A percentile compares a stretch with the other conserved stretches of the same genome.
These are phyloP conservation scores for Saccharomyces jurei DNA, from an alignment of 805 yeast genomes.

Conservation along the genomic window DNA sequence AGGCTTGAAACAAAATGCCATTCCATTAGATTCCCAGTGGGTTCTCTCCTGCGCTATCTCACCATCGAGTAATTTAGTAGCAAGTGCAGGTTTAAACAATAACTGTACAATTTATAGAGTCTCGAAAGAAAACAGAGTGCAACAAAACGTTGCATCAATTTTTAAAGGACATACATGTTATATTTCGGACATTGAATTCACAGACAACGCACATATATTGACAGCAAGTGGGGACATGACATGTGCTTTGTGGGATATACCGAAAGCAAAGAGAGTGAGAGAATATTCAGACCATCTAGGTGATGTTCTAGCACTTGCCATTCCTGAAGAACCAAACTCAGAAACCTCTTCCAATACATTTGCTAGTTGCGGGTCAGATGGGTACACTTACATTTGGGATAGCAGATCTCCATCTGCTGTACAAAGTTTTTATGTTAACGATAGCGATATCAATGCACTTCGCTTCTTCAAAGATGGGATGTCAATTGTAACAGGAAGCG, in stretches of 20 bases:
- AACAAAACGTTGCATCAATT: slow-evolving; percentile 40
- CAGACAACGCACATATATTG: slow-evolving; percentile 46
- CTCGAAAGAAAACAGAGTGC: slow-evolving; percentile 28
- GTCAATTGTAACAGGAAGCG: slow-evolving; percentile 67
- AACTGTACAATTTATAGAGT: slow-evolving; percentile 61
- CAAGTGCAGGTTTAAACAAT: slow-evolving; percentile 79
- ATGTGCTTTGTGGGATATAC: slow-evolving; percentile 71
- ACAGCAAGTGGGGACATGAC: slow-evolving; percentile 83
- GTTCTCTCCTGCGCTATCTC: slow-evolving; percentile 68
- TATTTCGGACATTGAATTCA: slow-evolving; percentile 64
- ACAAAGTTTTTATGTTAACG: slow-evolving; percentile 46
- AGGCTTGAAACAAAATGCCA: slow-evolving; percentile 62
- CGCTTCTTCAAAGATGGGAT: slow-evolving; percentile 63
- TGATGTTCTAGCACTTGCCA: slow-evolving; percentile 51
- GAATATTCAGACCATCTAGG: slow-evolving; percentile 63
- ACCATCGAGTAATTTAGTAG: slow-evolving; percentile 57
- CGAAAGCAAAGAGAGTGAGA: slow-evolving; percentile 44
- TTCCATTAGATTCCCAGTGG: slow-evolving; percentile 70
- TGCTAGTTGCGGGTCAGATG: slow-evolving; percentile 62
- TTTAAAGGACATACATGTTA: slow-evolving; percentile 81
- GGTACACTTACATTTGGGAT: slow-evolving; percentile 63
- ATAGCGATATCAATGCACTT: slow-evolving; percentile 56
- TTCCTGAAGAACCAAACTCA: slow-evolving; percentile 19
- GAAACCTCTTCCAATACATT: slow-evolving; percentile 31
- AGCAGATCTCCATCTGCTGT: slow-evolving; percentile 40